Base-by-base conservation (phyloP, 2,329 filamentous ascomycete species). In the Knoxdaviesia proteae region DNA sequence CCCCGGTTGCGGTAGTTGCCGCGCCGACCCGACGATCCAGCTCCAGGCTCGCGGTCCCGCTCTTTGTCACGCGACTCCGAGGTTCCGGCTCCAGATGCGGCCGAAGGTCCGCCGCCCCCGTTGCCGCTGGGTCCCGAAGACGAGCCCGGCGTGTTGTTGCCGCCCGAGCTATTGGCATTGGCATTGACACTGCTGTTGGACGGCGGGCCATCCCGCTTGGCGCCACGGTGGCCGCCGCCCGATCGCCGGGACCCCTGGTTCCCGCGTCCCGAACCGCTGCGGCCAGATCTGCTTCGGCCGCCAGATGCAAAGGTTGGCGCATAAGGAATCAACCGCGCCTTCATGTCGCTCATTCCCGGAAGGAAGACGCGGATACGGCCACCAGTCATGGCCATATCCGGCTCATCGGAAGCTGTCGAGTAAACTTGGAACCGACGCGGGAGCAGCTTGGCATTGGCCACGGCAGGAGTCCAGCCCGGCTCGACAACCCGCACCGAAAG, bases 401-500 rank as follows among this genome's bases (percentile, higher is more conserved):
- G 57, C 1, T 57, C 54, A 40, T 61, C 58, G 47, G 55, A 54
- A 11, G 53, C 51, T 29, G 52, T 48, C 9, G 58, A 48, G 38
- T 62, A 55, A 11, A 74, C 56, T 32, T 61, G 52, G 36, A 75
- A 65, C 48, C 61, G 67, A 46, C 62, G 64, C 1, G 66, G 69
- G 8, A 76, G 58, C 1, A 69, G 62, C 52, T 74, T 77, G 34
- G 62, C 60, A 41, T 68, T 67, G 36, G 67, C 61, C 8, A 63
- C 54, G 6, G 69, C 71, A 9, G 74, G 69, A 44, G 68, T 64
- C 76, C 77, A 83, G 10, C 74, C 70, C 34, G 69, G 67, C 34
- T 72, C 67, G 1, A 78, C 76, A 5, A 68, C 67, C 44, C 67
- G 68, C 39, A 67, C 64, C 6, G 80, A 80, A n/a, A 86, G 60